Evolutionary conservation across 129 eudicot species (phyloP), one percentile per base, ranked within the genome.

Genomic region (Tanacetum coccineum): DNA sequence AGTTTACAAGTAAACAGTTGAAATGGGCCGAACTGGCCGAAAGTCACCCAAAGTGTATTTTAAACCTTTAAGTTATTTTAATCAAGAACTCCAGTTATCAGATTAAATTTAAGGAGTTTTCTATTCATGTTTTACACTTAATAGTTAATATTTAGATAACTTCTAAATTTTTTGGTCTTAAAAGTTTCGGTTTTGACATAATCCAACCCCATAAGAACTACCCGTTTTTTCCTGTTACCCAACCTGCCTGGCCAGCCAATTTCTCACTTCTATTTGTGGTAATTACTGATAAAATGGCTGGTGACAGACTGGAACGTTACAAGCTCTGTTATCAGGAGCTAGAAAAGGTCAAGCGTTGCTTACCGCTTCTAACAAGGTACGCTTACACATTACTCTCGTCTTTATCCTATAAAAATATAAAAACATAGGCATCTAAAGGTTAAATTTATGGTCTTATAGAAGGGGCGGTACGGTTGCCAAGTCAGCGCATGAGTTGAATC

Each of bases 391-490:
- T 32, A 47, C 36, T 15, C 12, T 18, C 9, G 18, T 20, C 1
- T 4, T 45, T 66, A 66, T 26, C 39, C 12, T 22, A 1, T 58
- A 15, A 26, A 45, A 67, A 40, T 3, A 42, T 6, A 30, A 70
- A 64, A n/a, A 59, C 15, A 0, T 7, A 36, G 42, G 49, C 8
- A 4, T 54, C 49, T 68, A 32, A 56, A 66, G 48, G 39, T 22
- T 49, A 58, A 61, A 46, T 13, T 63, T 40, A 20, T 57, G 63
- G 36, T 71, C 62, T 67, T 73, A 30, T 67, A 92, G 98, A 84
- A 76, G 87, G 85, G 96, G 96, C 44, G 98, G 98, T 53, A 67
- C 95, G 21, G 69, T 86, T 71, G 96, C 98, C 67, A 92, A 92
- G 78, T 83, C 83, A 53, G 98, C 98, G 1, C 95, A 83, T 40